Evolutionary conservation across 2,329 filamentous ascomycete species (phyloP).

Genomic region (Aspergillus sp.): DNA sequence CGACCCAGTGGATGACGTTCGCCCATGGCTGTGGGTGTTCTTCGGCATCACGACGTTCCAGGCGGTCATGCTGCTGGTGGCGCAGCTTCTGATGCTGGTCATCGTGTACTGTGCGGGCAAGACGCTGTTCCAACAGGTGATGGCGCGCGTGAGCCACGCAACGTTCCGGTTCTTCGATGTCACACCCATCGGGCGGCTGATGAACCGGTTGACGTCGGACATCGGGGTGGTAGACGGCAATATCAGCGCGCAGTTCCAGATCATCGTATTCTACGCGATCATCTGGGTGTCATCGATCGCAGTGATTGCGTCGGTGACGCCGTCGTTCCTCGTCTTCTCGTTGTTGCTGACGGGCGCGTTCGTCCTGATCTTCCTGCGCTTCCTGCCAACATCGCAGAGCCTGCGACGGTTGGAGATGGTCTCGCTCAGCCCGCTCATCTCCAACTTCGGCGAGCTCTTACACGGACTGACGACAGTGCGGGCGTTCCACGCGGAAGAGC

Average conservation of each 20-base stretch:
- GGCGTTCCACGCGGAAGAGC: slow-evolving; percentile 67
- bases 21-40: slow-evolving; percentile 67
- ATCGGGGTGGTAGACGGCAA: slow-evolving; percentile 83
- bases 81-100: slow-evolving; percentile 61
- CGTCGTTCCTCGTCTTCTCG: slow-evolving; percentile 66
- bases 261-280: slow-evolving; percentile 61
- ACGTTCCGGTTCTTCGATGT: slow-evolving; percentile 88
- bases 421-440: slow-evolving; percentile 78
- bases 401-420: slow-evolving; percentile 81
- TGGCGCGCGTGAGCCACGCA: slow-evolving; percentile 65
- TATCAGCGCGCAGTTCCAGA: slow-evolving; percentile 66
- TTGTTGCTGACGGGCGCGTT: slow-evolving; percentile 60
- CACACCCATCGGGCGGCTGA: slow-evolving; percentile 78
- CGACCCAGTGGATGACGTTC: slow-evolving; percentile 54
- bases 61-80: slow-evolving; percentile 52
- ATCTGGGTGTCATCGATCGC: slow-evolving; percentile 64
- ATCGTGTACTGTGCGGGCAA: slow-evolving; percentile 74
- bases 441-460: slow-evolving; percentile 81
- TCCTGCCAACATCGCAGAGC: slow-evolving; percentile 75
- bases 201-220: slow-evolving; percentile 86
- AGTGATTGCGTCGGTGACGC: slow-evolving; percentile 73
- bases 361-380: slow-evolving; percentile 64
- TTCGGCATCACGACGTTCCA: slow-evolving; percentile 56
- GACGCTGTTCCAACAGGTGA: slow-evolving; percentile 62
- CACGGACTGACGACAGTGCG: slow-evolving; percentile 81